Percentiles rank a stretch among this genome's conserved stretches.
Conservation (phyloP, 2,329 filamentous ascomycete species). For the Claviceps africana region DNA sequence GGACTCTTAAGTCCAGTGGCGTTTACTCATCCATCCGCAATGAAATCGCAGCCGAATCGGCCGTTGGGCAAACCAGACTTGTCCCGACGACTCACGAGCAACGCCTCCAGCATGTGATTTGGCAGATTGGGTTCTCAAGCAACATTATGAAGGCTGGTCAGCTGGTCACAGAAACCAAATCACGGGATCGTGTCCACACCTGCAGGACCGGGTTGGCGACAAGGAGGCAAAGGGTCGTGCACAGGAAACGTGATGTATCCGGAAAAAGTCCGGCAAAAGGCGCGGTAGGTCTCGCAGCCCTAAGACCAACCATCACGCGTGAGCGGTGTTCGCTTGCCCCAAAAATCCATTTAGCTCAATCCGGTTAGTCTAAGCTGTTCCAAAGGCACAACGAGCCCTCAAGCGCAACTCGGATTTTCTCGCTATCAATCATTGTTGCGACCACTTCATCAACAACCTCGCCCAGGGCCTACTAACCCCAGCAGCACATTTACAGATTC, state of each 20-base stretch:
- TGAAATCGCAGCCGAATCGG: not conserved
- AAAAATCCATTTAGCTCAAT: conserved; percentile 16
- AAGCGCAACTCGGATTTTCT: conserved; percentile 27
- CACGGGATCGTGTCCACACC: not conserved
- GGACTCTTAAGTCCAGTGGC: not conserved
- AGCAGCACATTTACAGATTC: conserved; percentile 27
- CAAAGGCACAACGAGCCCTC: conserved; percentile 27
- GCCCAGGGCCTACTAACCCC: conserved; percentile 27
- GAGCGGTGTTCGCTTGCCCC: conserved; percentile 23
- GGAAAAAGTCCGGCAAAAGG: conserved; percentile 17
- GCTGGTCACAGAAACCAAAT: not conserved
- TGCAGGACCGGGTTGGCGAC: not conserved
- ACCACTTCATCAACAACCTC: conserved; percentile 24
- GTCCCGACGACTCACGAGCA: too few species aligned
- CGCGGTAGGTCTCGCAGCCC: conserved; percentile 27
- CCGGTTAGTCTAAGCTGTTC: conserved; percentile 18
- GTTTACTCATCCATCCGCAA: too few species aligned
- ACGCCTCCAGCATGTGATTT: not conserved
- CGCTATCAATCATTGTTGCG: conserved; percentile 24
- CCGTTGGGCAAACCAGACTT: not conserved
- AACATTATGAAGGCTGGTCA: not conserved
- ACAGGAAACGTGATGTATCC: conserved; percentile 1
- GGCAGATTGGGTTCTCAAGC: not conserved
- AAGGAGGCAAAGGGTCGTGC: not conserved
- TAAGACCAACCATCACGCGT: conserved; percentile 19